Percentiles rank a stretch among this genome's conserved stretches.
Evolutionary conservation across 2,329 filamentous ascomycete genomes (phyloP).

Genomic region (Nectriaceae sp.): DNA sequence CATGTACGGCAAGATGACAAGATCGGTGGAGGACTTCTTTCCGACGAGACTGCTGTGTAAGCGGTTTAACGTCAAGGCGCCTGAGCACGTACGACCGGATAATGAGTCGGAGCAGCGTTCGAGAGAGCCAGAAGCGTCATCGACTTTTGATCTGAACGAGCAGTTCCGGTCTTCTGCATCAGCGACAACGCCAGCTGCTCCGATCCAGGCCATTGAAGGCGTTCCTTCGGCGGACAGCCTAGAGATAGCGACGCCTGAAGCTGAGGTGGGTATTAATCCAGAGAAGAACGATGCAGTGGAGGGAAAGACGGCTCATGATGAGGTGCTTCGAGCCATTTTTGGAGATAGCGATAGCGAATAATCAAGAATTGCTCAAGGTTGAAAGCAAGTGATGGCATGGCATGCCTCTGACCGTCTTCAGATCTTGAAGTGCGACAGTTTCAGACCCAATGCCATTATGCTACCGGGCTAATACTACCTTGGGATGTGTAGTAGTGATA

Average conservation of each 20-base stretch:
- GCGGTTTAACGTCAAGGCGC: conserved; percentile 83
- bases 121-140: conserved; percentile 13
- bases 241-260: conserved; percentile 13
- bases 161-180: neutral
- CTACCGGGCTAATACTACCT: too few relatives aligned
- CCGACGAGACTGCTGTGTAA: conserved; percentile 90
- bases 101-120: conserved; percentile 22
- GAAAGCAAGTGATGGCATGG: too few relatives aligned
- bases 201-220: conserved; percentile 16
- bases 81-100: conserved; percentile 65
- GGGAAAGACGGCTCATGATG: conserved; percentile 71
- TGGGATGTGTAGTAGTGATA: too few relatives aligned
- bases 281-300: conserved; percentile 71
- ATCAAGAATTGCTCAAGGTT: conserved; percentile 5
- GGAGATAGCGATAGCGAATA: conserved; percentile 77
- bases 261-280: conserved; percentile 57
- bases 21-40: conserved; percentile 70
- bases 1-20: conserved; percentile 91
- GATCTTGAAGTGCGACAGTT: too few relatives aligned
- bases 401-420: too few relatives aligned
- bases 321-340: conserved; percentile 91
- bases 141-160: neutral
- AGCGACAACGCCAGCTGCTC: conserved; percentile 1
- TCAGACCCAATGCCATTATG: too few relatives aligned
- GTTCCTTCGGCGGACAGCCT: conserved; percentile 4